Evolutionary conservation across 2,329 filamentous ascomycete species (phyloP).

Genomic region (Ilyonectria destructans): DNA sequence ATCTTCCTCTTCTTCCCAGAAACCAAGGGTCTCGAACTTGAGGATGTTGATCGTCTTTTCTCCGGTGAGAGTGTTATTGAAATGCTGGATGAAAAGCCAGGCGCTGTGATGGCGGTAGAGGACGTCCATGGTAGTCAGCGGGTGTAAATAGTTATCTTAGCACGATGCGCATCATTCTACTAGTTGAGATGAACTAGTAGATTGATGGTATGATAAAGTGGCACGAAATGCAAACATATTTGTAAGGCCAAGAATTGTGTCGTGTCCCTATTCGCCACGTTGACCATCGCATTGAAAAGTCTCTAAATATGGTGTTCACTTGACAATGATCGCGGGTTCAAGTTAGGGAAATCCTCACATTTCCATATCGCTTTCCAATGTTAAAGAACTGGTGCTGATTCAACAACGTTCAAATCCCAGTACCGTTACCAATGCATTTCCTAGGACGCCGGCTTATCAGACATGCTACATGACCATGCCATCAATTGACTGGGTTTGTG

Average conservation of each 20-base stretch:
- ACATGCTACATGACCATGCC: too few relatives aligned
- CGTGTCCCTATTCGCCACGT: not conserved
- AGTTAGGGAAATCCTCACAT: too few relatives aligned
- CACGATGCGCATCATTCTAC: not conserved
- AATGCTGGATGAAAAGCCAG: conserved; percentile 35
- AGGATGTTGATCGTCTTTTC: conserved; percentile 61
- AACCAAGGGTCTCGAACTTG: conserved; percentile 63
- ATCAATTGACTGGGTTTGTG: too few relatives aligned
- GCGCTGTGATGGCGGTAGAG: conserved; percentile 8
- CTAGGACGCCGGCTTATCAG: too few relatives aligned
- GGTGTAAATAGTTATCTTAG: conserved; percentile 5
- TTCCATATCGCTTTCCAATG: too few relatives aligned
- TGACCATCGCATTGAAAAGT: too few relatives aligned
- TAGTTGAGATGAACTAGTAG: not conserved
- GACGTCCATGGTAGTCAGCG: not conserved
- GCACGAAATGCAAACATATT: not conserved
- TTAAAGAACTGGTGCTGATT: too few relatives aligned
- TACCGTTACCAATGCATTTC: too few relatives aligned
- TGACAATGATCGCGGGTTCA: too few relatives aligned
- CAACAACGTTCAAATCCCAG: too few relatives aligned
- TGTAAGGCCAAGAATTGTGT: not conserved
- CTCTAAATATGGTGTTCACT: too few relatives aligned
- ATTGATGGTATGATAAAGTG: not conserved
- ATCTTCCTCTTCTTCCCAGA: conserved; percentile 66
- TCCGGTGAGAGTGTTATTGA: conserved; percentile 26